Evolutionary conservation across 371 early-diverging fungal species (phyloP).

Genomic region (Apophysomyces sp.): DNA sequence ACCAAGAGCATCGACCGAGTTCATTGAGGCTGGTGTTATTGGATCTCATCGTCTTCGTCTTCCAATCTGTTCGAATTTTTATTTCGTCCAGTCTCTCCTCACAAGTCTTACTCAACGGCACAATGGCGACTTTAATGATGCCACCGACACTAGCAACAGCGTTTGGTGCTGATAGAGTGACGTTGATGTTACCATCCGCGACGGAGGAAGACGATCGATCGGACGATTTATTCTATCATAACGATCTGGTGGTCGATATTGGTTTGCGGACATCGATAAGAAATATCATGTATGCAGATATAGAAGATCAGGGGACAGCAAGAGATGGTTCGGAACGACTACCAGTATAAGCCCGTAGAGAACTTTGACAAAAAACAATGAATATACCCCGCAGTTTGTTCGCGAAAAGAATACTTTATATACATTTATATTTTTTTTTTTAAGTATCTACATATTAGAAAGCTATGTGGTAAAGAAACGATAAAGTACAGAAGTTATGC

Average conservation of each 20-base stretch:
- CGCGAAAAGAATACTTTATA: neutral
- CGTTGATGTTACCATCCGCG: slow-evolving; percentile 27
- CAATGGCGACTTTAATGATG: slow-evolving; percentile 21
- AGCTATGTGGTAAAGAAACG: neutral
- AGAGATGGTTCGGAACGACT: slow-evolving; percentile 35
- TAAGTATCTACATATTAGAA: neutral
- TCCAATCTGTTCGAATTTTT: slow-evolving; percentile 38
- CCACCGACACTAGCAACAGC: slow-evolving; percentile 28
- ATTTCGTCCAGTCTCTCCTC: slow-evolving; percentile 41
- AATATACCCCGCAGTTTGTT: neutral
- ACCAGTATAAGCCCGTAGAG: slow-evolving; percentile 22
- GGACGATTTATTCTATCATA: slow-evolving; percentile 31
- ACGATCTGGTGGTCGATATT: slow-evolving; percentile 41
- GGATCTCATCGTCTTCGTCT: slow-evolving; percentile 31
- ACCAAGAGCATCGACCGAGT: slow-evolving; percentile 29
- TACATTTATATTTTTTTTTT: neutral
- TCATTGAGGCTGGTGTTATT: slow-evolving; percentile 24
- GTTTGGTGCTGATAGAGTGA: slow-evolving; percentile 29
- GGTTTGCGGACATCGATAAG: slow-evolving; percentile 27
- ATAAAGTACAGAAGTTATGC: neutral
- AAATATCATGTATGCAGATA: slow-evolving; percentile 30
- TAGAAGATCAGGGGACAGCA: slow-evolving; percentile 21
- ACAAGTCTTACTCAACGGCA: slow-evolving; percentile 25
- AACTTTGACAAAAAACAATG: neutral
- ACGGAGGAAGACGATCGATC: slow-evolving; percentile 5